Evolutionary conservation across 2,329 filamentous ascomycete genomes (phyloP).

Genomic region (Fusarium papillatum): DNA sequence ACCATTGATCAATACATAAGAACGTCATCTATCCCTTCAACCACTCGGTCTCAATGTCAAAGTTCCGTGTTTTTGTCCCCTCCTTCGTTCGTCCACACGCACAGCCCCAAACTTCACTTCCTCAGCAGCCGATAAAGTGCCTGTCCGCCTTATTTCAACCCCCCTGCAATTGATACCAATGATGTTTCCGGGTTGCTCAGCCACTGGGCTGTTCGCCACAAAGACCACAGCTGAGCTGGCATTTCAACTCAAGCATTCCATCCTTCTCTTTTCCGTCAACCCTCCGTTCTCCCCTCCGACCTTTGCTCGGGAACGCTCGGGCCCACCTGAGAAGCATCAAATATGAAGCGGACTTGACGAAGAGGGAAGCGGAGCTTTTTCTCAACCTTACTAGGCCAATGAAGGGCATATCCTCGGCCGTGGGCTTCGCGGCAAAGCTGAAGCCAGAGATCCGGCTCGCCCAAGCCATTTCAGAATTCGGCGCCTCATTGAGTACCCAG

Average conservation of each 20-base stretch:
- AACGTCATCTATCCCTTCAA: too few species aligned
- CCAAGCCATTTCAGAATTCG: background rate
- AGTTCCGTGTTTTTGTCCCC: too few species aligned
- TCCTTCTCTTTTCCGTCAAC: background rate
- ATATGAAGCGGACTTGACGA: background rate
- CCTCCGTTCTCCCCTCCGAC: too few species aligned
- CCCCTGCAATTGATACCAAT: background rate
- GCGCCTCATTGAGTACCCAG: background rate
- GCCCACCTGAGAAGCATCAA: background rate
- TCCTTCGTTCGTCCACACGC: background rate
- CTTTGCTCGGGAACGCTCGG: background rate
- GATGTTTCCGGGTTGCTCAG: background rate
- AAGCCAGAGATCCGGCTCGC: background rate
- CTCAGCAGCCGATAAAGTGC: background rate
- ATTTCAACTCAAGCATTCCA: background rate
- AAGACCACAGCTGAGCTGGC: background rate
- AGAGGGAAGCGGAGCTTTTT: too few species aligned
- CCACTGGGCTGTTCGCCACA: background rate
- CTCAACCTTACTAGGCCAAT: background rate
- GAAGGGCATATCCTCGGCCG: background rate
- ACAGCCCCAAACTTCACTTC: background rate
- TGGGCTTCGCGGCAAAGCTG: background rate
- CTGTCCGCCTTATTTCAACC: background rate
- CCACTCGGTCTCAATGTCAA: background rate
- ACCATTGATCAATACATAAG: too few species aligned